Base-by-base conservation (phyloP, 805 yeast genomes). In the Candida adriatica region DNA sequence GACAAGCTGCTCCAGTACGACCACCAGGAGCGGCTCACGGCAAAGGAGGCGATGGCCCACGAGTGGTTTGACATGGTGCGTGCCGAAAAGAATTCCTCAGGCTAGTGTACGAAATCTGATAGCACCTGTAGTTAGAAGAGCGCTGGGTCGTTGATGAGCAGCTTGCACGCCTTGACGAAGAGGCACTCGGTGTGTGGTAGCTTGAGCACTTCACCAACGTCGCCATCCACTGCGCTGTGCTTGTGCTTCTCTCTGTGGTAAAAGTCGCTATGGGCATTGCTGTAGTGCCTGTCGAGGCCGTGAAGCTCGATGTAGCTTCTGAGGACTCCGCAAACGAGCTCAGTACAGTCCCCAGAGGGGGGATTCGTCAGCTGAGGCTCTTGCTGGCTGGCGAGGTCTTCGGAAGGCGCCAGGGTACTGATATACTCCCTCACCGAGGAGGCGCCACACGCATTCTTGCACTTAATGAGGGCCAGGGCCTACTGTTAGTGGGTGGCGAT, bases 21-120 rank as follows among this genome's bases (percentile, higher is more conserved):
- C 54, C 96, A 87, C 53, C 88, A 80, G 55, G 83, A 79, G 49
- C 73, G 96, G 50, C 65, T 84, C 37, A 87, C 96, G 5, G 95
- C 96, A 3, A 65, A 71, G 55, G 95, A 87, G 56, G 94, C 95
- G 13, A 74, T 85, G 86, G 71, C 55, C 4, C 95, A 87, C 59
- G 64, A 66, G 8, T 81, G 78, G 52, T 79, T 81, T 58, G 69
- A 70, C 37, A 26, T 27, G 22, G 35, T 46, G 4, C 41, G 49
- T 18, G 33, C 35, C 10, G 43, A 39, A 15, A 44, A 46, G 22
- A 19, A 19, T 8, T 11, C n/a, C n/a, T n/a, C n/a, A n/a, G 11
- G 22, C 22, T 19, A 19, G 22, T 8, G 8, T 19, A 19, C 11
- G 11, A 8, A 19, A 11, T 19, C 10, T 19, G 22, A 19, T 11